A percentile compares a stretch with the other conserved stretches of the same genome.
phyloP scores from a whole-genome alignment of 1,139 yeast species.

The Blastobotrys ciferrii region DNA sequence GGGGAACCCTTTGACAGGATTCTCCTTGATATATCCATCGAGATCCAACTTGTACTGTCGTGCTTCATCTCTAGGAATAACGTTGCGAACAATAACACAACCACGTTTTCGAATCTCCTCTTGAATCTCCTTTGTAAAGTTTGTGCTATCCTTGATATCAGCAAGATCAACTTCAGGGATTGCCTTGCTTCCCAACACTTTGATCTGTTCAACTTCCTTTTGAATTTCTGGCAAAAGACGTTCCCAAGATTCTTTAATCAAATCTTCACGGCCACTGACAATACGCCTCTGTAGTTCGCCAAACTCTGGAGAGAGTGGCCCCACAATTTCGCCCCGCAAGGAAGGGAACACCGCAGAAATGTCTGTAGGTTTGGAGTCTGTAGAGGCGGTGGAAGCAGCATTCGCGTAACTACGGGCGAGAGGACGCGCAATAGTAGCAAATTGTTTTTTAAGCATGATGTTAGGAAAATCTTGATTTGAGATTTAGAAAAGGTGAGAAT shows the following conservation, averaged over 20 bases:
- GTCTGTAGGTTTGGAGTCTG: conserved; percentile 14
- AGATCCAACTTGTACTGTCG: conserved; percentile 28
- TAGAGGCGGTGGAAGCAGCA: background rate
- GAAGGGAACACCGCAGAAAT: conserved; percentile 30
- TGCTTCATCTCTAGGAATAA: conserved; percentile 35
- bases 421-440: background rate
- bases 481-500: too few relatives aligned
- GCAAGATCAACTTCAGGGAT: conserved; percentile 25
- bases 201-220: conserved; percentile 29
- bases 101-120: conserved; percentile 31
- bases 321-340: conserved; percentile 22
- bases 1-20: conserved; percentile 30
- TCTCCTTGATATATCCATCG: conserved; percentile 29
- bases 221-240: conserved; percentile 31
- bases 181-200: conserved; percentile 24
- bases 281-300: conserved; percentile 32
- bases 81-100: conserved; percentile 36
- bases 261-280: conserved; percentile 30
- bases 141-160: conserved; percentile 18
- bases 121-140: conserved; percentile 14
- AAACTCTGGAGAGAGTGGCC: conserved; percentile 23
- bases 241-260: conserved; percentile 32
- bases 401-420: background rate
- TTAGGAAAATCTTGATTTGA: too few relatives aligned
- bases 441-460: too few relatives aligned